Conservation (phyloP, 371 early-diverging fungal species). For the Rhizopus microsporus region DNA sequence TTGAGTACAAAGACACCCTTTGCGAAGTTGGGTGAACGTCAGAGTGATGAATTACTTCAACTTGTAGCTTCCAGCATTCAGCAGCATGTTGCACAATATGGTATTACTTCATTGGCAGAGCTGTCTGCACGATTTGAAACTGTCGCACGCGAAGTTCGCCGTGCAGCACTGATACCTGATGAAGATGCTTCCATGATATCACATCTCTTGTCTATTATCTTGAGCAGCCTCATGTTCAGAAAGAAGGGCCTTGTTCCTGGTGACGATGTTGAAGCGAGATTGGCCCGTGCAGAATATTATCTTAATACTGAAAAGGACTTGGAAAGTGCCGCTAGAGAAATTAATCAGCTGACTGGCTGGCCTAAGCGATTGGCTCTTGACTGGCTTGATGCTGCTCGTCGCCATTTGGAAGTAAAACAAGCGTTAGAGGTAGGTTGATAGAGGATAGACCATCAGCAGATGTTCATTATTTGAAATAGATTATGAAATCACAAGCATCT, state of each 20-base stretch:
- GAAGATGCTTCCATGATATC: constrained; percentile 80
- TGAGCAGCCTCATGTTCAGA: constrained; percentile 81
- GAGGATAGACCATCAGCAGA: not conserved
- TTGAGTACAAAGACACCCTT: constrained; percentile 42
- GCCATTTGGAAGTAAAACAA: constrained; percentile 89
- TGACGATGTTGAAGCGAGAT: constrained; percentile 86
- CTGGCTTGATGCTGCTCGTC: constrained; percentile 86
- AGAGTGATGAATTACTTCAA: constrained; percentile 68
- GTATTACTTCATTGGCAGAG: constrained; percentile 73
- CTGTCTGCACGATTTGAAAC: constrained; percentile 74
- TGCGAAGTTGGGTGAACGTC: constrained; percentile 46
- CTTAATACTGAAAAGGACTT: constrained; percentile 73
- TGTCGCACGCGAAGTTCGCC: constrained; percentile 74
- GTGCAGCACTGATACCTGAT: constrained; percentile 85
- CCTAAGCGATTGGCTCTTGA: constrained; percentile 85
- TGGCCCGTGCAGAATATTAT: constrained; percentile 82
- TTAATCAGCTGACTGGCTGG: constrained; percentile 96
- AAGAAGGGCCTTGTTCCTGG: constrained; percentile 90
- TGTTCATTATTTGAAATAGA: constrained; percentile 2
- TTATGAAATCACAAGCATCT: constrained; percentile 30
- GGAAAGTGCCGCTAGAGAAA: constrained; percentile 88
- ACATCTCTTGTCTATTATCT: constrained; percentile 71
- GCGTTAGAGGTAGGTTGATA: constrained; percentile 72
- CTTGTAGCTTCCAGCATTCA: constrained; percentile 68
- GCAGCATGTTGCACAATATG: constrained; percentile 59